phyloP scores from a whole-genome alignment of 2,329 filamentous ascomycete species.

The Stachybotrys chlorohalonatus region DNA sequence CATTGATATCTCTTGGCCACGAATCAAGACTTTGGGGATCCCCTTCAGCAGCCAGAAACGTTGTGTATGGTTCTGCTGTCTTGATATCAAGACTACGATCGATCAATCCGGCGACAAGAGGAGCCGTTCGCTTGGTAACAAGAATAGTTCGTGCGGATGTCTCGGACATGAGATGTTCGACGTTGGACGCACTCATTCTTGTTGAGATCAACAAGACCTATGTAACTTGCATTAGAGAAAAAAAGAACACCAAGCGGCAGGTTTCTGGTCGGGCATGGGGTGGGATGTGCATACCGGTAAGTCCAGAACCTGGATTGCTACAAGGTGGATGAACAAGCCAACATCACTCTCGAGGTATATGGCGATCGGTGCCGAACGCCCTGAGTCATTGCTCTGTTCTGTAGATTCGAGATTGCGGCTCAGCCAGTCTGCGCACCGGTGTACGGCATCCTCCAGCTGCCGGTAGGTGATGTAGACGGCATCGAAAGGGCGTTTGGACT shows the following conservation, averaged over 20 bases:
- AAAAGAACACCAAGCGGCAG: neutral
- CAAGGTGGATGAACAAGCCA: constrained; percentile 12
- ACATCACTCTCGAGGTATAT: constrained; percentile 15
- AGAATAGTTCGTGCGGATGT: constrained; percentile 5
- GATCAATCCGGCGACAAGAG: neutral
- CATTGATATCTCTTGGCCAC: neutral
- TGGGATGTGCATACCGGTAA: constrained; percentile 6
- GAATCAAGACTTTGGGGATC: neutral
- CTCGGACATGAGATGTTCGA: constrained; percentile 7
- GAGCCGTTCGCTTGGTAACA: constrained; percentile 6
- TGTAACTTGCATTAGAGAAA: neutral
- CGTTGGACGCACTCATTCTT: constrained; percentile 8
- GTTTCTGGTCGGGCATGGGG: no score
- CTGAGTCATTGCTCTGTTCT: neutral
- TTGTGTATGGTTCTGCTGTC: neutral
- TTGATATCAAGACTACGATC: neutral
- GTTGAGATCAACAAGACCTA: constrained; percentile 13
- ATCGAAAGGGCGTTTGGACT: neutral
- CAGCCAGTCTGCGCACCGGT: neutral
- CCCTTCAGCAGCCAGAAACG: neutral
- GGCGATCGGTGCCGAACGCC: constrained; percentile 8
- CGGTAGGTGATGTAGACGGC: neutral
- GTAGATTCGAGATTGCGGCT: neutral
- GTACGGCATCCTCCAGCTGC: neutral
- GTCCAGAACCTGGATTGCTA: constrained; percentile 8